Base-by-base conservation (phyloP, 345 rosid genomes). In the Mallotus nudiflorus region DNA sequence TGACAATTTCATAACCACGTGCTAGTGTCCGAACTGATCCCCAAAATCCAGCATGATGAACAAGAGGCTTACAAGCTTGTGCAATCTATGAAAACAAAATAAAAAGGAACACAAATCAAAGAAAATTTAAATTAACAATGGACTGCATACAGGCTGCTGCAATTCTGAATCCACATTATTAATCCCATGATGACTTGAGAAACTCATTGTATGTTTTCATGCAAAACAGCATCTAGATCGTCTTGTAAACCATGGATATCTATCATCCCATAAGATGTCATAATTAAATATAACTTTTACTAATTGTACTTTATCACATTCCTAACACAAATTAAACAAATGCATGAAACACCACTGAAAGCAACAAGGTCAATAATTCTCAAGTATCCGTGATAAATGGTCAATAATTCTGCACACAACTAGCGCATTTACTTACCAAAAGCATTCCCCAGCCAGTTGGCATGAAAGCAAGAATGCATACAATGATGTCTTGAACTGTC, bases 361-460 rank as follows among this genome's bases (percentile, higher is more conserved):
- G n/a, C n/a, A n/a, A n/a, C n/a, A n/a, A n/a, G n/a, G n/a, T n/a
- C n/a, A n/a, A n/a, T n/a, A n/a, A n/a, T n/a, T n/a, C n/a, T n/a
- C n/a, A n/a, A n/a, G n/a, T n/a, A n/a, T n/a, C n/a, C n/a, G n/a
- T n/a, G n/a, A n/a, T n/a, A n/a, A n/a, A n/a, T n/a, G n/a, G 54
- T 25, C 46, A 57, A 19, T 4, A 28, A 28, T 16, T 28, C 10
- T 29, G 29, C 39, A 57, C 3, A 54, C 16, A 65, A 71, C 18
- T 3, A 4, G 4, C 0, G 50, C 18, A 52, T 46, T 44, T 4
- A 73, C 83, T 85, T 82, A 94, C 97, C 95, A 89, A 78, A 56
- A 96, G 92, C 96, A 96, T 85, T 37, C 98, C 99, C 99, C 99
- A 96, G 6, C 99, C 98, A 9, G 97, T 96, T 9, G 98, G 99